Conservation (phyloP, 768 basidiomycete species). For the Phaeotremella skinneri region DNA sequence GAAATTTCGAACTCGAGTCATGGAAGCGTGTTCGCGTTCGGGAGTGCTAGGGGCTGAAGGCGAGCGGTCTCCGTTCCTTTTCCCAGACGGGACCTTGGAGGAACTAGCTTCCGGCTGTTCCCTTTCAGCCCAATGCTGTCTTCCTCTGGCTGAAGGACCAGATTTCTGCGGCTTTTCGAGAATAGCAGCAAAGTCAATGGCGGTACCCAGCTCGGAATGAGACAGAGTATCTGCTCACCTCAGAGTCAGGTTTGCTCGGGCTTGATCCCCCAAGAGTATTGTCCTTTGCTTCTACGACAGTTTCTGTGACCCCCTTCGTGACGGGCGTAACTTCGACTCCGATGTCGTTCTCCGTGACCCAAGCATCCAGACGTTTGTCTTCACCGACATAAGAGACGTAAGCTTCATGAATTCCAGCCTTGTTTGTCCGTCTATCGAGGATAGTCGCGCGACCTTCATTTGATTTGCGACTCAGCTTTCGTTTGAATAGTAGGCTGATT, state of each 20-base stretch:
- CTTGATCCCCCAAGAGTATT: too few species aligned
- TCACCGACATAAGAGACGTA: conserved; percentile 37
- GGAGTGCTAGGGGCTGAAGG: conserved; percentile 30
- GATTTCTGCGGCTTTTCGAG: too few species aligned
- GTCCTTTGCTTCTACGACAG: too few species aligned
- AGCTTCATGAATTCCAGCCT: conserved; percentile 23
- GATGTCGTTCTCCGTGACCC: conserved; percentile 27
- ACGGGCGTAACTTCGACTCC: conserved; percentile 14
- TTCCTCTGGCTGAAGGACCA: neutral
- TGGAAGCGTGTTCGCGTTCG: conserved; percentile 40
- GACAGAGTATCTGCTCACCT: too few species aligned
- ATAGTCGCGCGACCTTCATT: conserved; percentile 22
- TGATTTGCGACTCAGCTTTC: neutral
- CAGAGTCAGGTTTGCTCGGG: too few species aligned
- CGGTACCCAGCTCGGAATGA: too few species aligned
- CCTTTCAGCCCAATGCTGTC: neutral
- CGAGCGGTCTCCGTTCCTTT: neutral
- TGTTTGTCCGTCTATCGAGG: conserved; percentile 17
- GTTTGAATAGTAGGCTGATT: neutral
- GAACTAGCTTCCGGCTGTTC: conserved; percentile 1
- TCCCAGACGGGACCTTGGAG: neutral
- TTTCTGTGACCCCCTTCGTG: neutral
- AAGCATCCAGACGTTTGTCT: conserved; percentile 42
- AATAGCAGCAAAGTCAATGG: too few species aligned
- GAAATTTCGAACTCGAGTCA: conserved; percentile 62